These are phyloP conservation scores for Mucor velutinosus DNA, from an alignment of 371 early-diverging fungal species.

Conservation along the genomic window DNA sequence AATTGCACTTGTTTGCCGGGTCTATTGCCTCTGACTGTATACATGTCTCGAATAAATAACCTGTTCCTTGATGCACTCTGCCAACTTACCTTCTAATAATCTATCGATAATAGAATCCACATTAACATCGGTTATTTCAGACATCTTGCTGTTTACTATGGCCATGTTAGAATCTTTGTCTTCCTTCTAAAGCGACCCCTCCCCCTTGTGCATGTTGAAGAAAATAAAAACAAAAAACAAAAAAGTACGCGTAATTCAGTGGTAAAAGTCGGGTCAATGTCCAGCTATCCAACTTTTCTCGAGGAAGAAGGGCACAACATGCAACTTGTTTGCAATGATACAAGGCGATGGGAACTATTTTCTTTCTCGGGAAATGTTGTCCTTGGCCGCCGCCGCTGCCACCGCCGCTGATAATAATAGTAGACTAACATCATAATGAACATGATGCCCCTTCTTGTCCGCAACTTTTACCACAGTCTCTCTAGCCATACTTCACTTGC, in stretches of 20 bases:
- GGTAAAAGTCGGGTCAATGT: background rate
- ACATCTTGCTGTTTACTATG: background rate
- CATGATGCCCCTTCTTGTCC: background rate
- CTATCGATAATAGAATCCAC: slow-evolving; percentile 43
- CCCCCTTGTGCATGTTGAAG: background rate
- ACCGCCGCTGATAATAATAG: too few species aligned
- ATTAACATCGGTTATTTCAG: slow-evolving; percentile 28
- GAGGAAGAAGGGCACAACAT: background rate
- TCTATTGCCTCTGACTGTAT: slow-evolving; percentile 84
- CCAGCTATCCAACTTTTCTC: background rate
- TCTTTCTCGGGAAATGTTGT: slow-evolving; percentile 2
- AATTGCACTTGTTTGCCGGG: slow-evolving; percentile 86
- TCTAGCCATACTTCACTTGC: background rate
- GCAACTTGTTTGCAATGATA: background rate
- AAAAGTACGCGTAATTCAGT: background rate
- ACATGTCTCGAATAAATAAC: background rate
- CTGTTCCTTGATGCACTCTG: background rate
- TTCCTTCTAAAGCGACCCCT: background rate
- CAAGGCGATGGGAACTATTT: background rate
- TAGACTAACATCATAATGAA: too few species aligned
- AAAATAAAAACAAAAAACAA: background rate
- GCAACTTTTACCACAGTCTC: background rate
- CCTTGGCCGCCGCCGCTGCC: background rate
- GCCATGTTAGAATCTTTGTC: background rate
- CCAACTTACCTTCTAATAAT: slow-evolving; percentile 33